Base-by-base conservation (phyloP, 176 grass and related monocot species). In the Oryza nivara region DNA sequence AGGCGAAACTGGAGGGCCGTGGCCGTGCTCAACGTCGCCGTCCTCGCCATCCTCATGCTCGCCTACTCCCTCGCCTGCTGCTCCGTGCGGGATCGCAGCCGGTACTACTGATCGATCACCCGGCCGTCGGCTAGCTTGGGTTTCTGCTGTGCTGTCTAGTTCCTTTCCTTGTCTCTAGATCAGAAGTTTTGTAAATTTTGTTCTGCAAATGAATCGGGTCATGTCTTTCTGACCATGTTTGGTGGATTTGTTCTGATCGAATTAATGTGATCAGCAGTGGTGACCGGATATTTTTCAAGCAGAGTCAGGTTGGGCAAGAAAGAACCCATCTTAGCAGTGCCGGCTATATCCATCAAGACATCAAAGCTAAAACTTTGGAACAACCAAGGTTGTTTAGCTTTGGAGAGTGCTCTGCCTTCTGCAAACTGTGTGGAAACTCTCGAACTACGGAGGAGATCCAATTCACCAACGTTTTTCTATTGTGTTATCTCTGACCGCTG, bases 1-100 rank as follows among this genome's bases (percentile, higher is more conserved):
- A 88, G 83, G 85, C 77, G 47, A 32, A 91, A 88, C 83, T 97
- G 91, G 94, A 91, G 76, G 82, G 60, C 28, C 72, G 54, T 96
- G 26, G 83, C 70, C 46, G 78, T 63, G 45, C 74, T 91, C 82
- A 93, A 96, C 72, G 6, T 81, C 63, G 91, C 67, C 56, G 65
- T 91, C 25, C 64, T 97, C 34, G 23, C 74, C 9, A 49, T 97
- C 79, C 75, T 93, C 70, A 22, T 70, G 67, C 25, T 97, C 58
- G 84, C 87, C 86, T 97, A 93, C 81, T 81, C 84, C 12, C 65
- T 97, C 67, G 87, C 89, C 36, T 97, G 91, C 70, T 93, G 91
- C 17, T 87, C 94, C 45, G 79, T 93, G 35, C 91, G 79, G 58
- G 92, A 88, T 74, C 84, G 84, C 84, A 38, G n/a, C 49, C 78